Percentiles rank a stretch among this genome's conserved stretches.
Evolutionary conservation across 2,329 filamentous ascomycete genomes (phyloP).

Genomic region (Scortechinia acanthostroma): DNA sequence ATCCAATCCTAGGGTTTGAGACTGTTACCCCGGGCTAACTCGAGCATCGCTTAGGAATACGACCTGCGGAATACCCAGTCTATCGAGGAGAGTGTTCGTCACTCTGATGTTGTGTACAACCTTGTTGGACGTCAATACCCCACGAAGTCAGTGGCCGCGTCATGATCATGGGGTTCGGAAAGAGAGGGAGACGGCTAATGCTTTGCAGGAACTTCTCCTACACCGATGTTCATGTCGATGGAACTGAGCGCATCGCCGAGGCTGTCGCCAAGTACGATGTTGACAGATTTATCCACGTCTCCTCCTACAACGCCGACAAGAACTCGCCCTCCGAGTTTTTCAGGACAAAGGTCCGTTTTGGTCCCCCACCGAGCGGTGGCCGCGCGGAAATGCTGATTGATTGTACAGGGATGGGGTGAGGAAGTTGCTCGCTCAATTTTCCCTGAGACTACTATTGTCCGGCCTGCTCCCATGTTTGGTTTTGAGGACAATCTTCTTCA

Average conservation of each 20-base stretch:
- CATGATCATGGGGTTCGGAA: background rate
- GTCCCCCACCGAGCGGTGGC: background rate
- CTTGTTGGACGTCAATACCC: conserved; percentile 88
- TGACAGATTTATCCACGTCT: conserved; percentile 93
- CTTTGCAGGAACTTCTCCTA: conserved; percentile 80
- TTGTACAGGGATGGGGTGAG: conserved; percentile 65
- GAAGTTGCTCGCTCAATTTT: conserved; percentile 79
- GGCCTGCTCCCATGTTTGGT: conserved; percentile 87
- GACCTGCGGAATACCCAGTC: conserved; percentile 90
- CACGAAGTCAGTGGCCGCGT: conserved; percentile 70
- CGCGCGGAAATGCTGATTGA: conserved; percentile 6
- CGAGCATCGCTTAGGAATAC: conserved; percentile 53
- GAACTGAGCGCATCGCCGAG: conserved; percentile 83
- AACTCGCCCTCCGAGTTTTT: conserved; percentile 84
- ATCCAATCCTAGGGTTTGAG: background rate
- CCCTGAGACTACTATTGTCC: conserved; percentile 93
- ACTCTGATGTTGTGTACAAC: conserved; percentile 97
- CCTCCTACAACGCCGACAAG: conserved; percentile 80
- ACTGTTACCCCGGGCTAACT: background rate
- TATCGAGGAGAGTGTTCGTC: conserved; percentile 91
- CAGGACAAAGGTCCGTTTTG: conserved; percentile 66
- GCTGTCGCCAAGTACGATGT: conserved; percentile 96
- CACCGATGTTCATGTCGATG: conserved; percentile 87
- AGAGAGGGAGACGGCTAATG: conserved; percentile 17
- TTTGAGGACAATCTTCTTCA: conserved; percentile 90